Base-by-base conservation (phyloP, 1,284 basidiomycete genomes). In the Ustilago vetiveriae region DNA sequence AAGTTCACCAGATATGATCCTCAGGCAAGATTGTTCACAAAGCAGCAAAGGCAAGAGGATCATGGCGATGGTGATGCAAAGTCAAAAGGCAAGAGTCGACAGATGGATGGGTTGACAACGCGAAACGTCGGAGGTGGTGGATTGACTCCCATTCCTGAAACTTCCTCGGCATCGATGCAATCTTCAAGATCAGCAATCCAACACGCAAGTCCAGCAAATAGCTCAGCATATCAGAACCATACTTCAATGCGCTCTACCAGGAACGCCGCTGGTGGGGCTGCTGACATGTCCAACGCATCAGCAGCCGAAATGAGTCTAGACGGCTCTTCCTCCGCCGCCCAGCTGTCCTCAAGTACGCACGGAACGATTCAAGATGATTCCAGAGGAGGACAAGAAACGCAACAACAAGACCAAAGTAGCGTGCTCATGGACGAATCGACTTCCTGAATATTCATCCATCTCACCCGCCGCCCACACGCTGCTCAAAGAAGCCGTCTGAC, bases 241-340 rank as follows among this genome's bases (percentile, higher is more conserved):
- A 14, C 2, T 30, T 30, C 29, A 14, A 30, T 30, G 29, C 9
- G 29, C 2, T 30, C 14, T 14, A 4, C 29, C n/a, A n/a, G n/a
- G n/a, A n/a, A n/a, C n/a, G n/a, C n/a, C n/a, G n/a, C n/a, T n/a
- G n/a, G n/a, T n/a, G n/a, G n/a, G 27, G 27, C 32, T 6, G 23
- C 29, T 8, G 50, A 65, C 9, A 8, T 32, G 22, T 64, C 54
- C 13, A 19, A 26, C 6, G 40, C 30, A 4, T 43, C 53, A 16
- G 48, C 48, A 4, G 49, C 47, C 16, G 67, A 70, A 36, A 70
- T 70, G 67, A 70, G 60, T 33, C 49, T 70, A 14, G 67, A 70
- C 38, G 22, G 32, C 23, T 64, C 59, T 7, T 33, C 33, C 19
- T 21, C 16, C 16, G 17, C 35, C 36, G 6, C 17, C 7, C n/a